These are phyloP conservation scores for Ophiocordyceps camponoti-leonardi DNA, from an alignment of 2,329 filamentous ascomycete genomes.

Conservation along the genomic window DNA sequence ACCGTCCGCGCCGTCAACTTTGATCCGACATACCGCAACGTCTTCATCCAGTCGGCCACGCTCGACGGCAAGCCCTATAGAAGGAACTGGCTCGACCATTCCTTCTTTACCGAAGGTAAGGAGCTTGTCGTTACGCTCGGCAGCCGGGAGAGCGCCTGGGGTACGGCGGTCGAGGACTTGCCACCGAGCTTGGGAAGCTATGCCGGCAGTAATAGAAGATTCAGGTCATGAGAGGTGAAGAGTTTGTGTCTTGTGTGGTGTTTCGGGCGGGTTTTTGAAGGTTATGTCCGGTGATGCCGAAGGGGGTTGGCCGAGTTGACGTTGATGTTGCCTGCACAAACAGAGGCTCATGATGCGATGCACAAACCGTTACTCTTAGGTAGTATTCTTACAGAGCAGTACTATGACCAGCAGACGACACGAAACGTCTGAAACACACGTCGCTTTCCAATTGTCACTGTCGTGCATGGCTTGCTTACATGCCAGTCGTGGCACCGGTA, in stretches of 20 bases:
- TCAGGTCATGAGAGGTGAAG: neutral
- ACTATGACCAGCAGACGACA: too few relatives aligned
- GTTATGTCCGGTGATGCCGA: too few relatives aligned
- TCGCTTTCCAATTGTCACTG: too few relatives aligned
- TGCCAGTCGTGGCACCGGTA: too few relatives aligned
- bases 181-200: slow-evolving; percentile 32
- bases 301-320: too few relatives aligned
- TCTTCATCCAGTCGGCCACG: slow-evolving; percentile 50
- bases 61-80: slow-evolving; percentile 42
- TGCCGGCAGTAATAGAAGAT: neutral
- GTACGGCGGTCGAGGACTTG: slow-evolving; percentile 37
- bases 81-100: slow-evolving; percentile 51
- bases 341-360: too few relatives aligned
- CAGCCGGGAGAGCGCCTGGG: slow-evolving; percentile 44
- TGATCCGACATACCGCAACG: slow-evolving; percentile 35
- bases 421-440: too few relatives aligned
- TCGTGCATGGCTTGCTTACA: too few relatives aligned
- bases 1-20: slow-evolving; percentile 44
- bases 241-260: neutral
- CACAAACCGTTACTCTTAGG: too few relatives aligned
- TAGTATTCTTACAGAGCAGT: too few relatives aligned
- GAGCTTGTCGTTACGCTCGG: slow-evolving; percentile 47
- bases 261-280: neutral
- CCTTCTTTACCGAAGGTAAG: slow-evolving; percentile 48
- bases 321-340: too few relatives aligned